phyloP scores from a whole-genome alignment of 225 moss, liverwort and hornwort species.

The Marchantia polymorpha region DNA sequence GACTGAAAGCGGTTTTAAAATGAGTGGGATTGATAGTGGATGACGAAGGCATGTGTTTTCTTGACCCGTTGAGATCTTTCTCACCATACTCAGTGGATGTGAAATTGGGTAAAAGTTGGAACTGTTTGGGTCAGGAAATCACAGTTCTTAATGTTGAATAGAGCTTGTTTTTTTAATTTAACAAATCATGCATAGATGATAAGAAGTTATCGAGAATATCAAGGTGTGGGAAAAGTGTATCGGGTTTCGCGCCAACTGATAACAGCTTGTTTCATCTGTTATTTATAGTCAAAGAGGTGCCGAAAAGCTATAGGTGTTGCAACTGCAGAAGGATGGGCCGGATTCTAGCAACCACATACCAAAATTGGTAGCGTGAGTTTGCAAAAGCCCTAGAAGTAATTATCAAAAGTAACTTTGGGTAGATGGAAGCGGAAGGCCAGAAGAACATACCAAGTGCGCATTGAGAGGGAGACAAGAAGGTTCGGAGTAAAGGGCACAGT shows the following conservation, averaged over 20 bases:
- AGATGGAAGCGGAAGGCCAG: not conserved
- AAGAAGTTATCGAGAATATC: not conserved
- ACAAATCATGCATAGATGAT: not conserved
- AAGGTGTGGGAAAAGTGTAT: not conserved
- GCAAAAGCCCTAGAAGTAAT: not conserved
- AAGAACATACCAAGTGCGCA: conserved; percentile 1
- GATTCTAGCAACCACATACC: not conserved
- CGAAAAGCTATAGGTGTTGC: not conserved
- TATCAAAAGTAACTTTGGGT: not conserved
- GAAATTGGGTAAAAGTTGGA: too few species aligned
- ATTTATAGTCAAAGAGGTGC: not conserved
- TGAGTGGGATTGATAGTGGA: too few species aligned
- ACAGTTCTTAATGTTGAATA: too few species aligned
- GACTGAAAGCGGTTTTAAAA: too few species aligned
- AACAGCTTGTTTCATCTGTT: not conserved
- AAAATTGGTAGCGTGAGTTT: not conserved
- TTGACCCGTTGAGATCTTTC: too few species aligned
- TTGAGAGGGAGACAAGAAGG: conserved; percentile 4
- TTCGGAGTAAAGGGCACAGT: not conserved
- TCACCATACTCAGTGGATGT: too few species aligned
- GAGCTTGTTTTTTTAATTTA: too few species aligned
- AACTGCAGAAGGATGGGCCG: not conserved
- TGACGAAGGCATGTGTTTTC: too few species aligned
- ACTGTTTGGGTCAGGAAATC: too few species aligned
- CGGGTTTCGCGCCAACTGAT: not conserved